Conservation (phyloP, 1,139 yeast species). For the Keqinozyma sinolaborantium region DNA sequence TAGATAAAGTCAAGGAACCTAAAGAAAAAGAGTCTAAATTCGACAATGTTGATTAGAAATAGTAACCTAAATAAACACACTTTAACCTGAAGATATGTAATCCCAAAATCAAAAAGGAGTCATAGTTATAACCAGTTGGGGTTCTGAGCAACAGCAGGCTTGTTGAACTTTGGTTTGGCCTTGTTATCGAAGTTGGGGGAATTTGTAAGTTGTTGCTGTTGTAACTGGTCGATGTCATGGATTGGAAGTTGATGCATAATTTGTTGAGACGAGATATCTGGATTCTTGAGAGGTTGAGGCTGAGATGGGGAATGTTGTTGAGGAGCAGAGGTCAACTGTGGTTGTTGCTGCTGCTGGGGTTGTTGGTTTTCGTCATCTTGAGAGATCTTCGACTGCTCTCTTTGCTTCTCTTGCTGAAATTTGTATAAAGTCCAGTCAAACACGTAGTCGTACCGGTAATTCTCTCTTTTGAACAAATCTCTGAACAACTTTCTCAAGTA, state of each 20-base stretch:
- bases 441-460: constrained; percentile 88
- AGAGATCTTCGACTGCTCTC: constrained; percentile 39
- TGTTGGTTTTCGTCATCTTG: constrained; percentile 16
- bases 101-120: too few species aligned
- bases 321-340: too few species aligned
- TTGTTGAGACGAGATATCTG: constrained; percentile 1
- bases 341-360: constrained; percentile 8
- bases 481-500: constrained; percentile 87
- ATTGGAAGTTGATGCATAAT: constrained; percentile 2
- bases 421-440: constrained; percentile 97
- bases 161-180: constrained; percentile 6
- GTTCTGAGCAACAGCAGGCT: constrained; percentile 7
- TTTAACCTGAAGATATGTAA: too few species aligned
- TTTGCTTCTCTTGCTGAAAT: constrained; percentile 64
- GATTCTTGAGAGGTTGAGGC: neutral
- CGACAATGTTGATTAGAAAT: constrained; percentile 15
- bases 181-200: constrained; percentile 3
- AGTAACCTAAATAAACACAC: neutral
- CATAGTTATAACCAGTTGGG: constrained; percentile 13
- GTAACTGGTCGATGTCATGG: constrained; percentile 10
- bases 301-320: constrained; percentile 3
- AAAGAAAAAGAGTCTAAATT: constrained; percentile 8
- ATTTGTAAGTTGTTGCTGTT: constrained; percentile 10
- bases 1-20: constrained; percentile 9
- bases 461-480: constrained; percentile 84